These are phyloP conservation scores for Barnettozyma populi DNA, from an alignment of 805 yeast species.

Conservation along the genomic window DNA sequence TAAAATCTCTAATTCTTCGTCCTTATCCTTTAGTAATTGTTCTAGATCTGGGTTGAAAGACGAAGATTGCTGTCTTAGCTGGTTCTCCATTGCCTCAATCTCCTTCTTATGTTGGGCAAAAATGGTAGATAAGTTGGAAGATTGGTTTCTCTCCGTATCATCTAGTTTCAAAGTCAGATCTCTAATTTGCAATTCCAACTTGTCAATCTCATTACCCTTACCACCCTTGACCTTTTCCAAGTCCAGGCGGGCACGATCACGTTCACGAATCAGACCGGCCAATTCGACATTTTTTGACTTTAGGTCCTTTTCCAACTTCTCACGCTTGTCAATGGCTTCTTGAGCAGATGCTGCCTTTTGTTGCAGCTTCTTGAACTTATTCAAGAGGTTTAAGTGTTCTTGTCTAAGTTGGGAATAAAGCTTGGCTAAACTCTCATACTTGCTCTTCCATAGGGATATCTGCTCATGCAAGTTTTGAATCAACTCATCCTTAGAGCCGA, in stretches of 20 bases:
- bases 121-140: slow-evolving; percentile 54
- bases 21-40: slow-evolving; percentile 54
- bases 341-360: slow-evolving; percentile 87
- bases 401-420: slow-evolving; percentile 86
- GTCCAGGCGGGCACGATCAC: slow-evolving; percentile 84
- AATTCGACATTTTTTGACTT: slow-evolving; percentile 82
- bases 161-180: slow-evolving; percentile 53
- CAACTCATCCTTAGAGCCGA: slow-evolving; percentile 72
- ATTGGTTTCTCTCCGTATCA: slow-evolving; percentile 56
- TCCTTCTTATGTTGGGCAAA: slow-evolving; percentile 62
- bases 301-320: slow-evolving; percentile 73
- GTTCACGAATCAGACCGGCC: slow-evolving; percentile 82
- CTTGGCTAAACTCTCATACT: slow-evolving; percentile 86
- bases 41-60: slow-evolving; percentile 31
- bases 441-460: slow-evolving; percentile 69
- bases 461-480: slow-evolving; percentile 67
- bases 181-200: slow-evolving; percentile 57
- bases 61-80: slow-evolving; percentile 25
- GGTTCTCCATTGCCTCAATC: slow-evolving; percentile 42
- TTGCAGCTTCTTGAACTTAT: slow-evolving; percentile 74
- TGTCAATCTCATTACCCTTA: slow-evolving; percentile 60
- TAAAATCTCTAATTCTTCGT: slow-evolving; percentile 71
- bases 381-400: slow-evolving; percentile 77
- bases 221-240: slow-evolving; percentile 64
- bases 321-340: slow-evolving; percentile 81